These are phyloP conservation scores for Fraxinus pennsylvanica DNA, from an alignment of 257 asterid species.

Conservation along the genomic window DNA sequence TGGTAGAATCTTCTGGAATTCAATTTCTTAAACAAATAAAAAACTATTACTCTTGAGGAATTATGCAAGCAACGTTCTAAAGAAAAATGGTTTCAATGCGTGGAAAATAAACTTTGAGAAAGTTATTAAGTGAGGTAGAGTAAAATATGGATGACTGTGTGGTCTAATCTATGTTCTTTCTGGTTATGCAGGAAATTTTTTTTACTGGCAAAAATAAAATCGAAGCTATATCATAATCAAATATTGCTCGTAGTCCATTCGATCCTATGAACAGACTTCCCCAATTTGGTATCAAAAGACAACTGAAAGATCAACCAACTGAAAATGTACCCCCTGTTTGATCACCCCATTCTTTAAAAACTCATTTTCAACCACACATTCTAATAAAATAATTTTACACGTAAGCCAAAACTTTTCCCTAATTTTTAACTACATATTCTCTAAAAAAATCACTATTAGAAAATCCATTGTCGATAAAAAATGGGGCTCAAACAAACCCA, in stretches of 20 bases:
- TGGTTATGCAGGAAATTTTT: background rate
- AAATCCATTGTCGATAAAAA: no score
- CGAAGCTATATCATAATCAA: background rate
- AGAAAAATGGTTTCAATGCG: background rate
- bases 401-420: no score
- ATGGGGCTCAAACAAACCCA: no score
- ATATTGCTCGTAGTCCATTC: background rate
- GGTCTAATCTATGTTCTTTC: background rate
- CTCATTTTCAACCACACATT: no score
- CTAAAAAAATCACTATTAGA: no score
- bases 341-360: no score
- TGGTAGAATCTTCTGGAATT: conserved; percentile 8
- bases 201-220: background rate
- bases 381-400: no score
- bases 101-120: background rate
- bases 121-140: background rate
- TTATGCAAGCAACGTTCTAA: background rate
- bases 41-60: background rate
- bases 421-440: no score
- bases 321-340: background rate
- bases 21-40: background rate
- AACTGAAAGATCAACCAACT: background rate
- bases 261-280: background rate
- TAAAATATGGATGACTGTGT: background rate
- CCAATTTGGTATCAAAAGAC: background rate